Evolutionary conservation across 2,329 filamentous ascomycete species (phyloP), one percentile per base, ranked within the genome.

Genomic region (Knoxdaviesia capensis): DNA sequence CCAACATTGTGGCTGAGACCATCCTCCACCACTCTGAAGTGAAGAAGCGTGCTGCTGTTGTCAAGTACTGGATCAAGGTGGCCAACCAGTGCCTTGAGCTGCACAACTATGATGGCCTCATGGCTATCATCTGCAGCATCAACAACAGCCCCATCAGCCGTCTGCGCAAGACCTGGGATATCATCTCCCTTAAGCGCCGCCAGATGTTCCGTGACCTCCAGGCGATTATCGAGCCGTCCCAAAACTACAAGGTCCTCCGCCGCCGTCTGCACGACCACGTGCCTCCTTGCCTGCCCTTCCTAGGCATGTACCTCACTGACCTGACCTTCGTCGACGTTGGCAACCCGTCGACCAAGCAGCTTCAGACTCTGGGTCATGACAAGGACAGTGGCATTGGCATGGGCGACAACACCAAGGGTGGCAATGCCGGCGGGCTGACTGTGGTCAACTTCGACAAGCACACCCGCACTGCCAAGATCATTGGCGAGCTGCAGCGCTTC

Each of bases 371-470:
- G 4, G 59, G 59, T 29, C 50, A 50, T 28, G 57, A 68, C 55
- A 63, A 66, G 6, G 64, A 66, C 9, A 73, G 81, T n/a, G 69
- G 76, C 31, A 69, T 74, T 34, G 59, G 61, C 5, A 55, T 64
- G 6, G 58, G 59, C 31, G 49, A 50, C 28, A 54, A 68, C 55
- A 63, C 66, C 6, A 63, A 66, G 8, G 73, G 80, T 10, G 70
- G 76, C 29, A 69, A 74, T 33, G 69, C 77, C 9, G 69, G 73
- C 10, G 71, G 75, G 30, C 69, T 84, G 52, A 75, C 77, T 0
- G 83, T 96, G 32, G 85, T 98, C 67, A 98, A 98, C 61, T 96
- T 94, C 52, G 88, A 96, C 66, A 96, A 96, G 62, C 86, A 96
- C 56, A 81, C 77, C 52, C 84, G 86, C 50, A 96, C 87, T 3